Evolutionary conservation across 176 grass and related monocot genomes (phyloP).

Genomic region (Ampelocalamus luodianensis): DNA sequence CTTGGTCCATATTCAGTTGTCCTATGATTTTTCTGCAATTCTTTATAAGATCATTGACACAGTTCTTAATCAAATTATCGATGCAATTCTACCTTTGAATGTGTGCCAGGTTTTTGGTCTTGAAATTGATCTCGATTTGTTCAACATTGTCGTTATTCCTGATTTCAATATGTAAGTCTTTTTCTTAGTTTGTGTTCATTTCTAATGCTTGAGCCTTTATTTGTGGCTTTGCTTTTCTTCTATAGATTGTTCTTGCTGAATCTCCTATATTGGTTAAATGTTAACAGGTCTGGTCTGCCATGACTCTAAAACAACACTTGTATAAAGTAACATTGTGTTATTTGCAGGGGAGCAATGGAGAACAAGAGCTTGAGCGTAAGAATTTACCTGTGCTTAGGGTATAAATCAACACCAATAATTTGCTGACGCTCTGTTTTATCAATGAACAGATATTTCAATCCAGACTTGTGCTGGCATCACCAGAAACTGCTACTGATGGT

Average conservation of each 20-base stretch:
- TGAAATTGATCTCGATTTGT: conserved; percentile 97
- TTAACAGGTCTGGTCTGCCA: background rate
- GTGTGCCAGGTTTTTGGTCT: conserved; percentile 89
- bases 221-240: too few species aligned
- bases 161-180: conserved; percentile 97
- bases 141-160: conserved; percentile 99
- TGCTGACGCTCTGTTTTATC: conserved; percentile 47
- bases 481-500: conserved; percentile 94
- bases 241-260: too few species aligned
- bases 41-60: conserved; percentile 10
- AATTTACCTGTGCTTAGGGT: conserved; percentile 37
- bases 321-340: conserved; percentile 34
- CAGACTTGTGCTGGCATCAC: conserved; percentile 95
- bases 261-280: too few species aligned
- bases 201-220: background rate
- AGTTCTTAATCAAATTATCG: conserved; percentile 33
- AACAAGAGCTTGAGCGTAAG: conserved; percentile 98
- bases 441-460: conserved; percentile 94
- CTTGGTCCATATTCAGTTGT: conserved; percentile 47
- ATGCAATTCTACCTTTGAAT: conserved; percentile 36
- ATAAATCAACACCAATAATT: conserved; percentile 21
- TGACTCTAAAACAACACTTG: background rate
- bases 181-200: conserved; percentile 25
- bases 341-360: conserved; percentile 97
- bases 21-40: background rate